These are phyloP conservation scores for Candida dajiaensis DNA, from an alignment of 805 yeast species.

Conservation along the genomic window DNA sequence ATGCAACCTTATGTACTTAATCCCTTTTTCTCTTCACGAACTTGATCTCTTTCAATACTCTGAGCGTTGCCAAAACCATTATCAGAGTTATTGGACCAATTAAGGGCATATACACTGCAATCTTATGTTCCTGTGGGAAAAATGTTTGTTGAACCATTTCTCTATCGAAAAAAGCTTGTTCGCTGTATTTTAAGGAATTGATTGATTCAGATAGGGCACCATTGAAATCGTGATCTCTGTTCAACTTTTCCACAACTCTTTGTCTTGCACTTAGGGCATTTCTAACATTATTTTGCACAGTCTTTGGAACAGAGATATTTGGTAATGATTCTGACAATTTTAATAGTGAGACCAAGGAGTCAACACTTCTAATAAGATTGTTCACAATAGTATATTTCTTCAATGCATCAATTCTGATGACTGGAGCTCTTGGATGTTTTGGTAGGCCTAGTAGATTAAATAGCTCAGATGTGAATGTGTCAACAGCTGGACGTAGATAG, in stretches of 20 bases:
- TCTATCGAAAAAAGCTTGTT: conserved; percentile 82
- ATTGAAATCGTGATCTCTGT: conserved; percentile 29
- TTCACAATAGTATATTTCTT: conserved; percentile 52
- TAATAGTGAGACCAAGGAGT: conserved; percentile 67
- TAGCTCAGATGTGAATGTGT: conserved; percentile 68
- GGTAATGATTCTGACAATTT: conserved; percentile 64
- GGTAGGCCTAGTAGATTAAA: conserved; percentile 71
- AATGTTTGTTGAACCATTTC: conserved; percentile 94
- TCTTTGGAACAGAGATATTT: conserved; percentile 77
- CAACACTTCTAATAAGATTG: conserved; percentile 56
- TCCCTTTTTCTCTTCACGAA: conserved; percentile 12
- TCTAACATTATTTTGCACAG: conserved; percentile 54
- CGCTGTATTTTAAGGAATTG: conserved; percentile 28
- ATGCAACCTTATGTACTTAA: conserved; percentile 5
- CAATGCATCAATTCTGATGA: conserved; percentile 58
- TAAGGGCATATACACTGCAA: conserved; percentile 89
- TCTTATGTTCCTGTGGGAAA: conserved; percentile 92
- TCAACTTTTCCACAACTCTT: conserved; percentile 24
- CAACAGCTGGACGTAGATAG: conserved; percentile 53
- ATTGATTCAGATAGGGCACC: conserved; percentile 57
- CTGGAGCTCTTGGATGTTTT: conserved; percentile 47
- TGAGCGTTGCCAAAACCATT: conserved; percentile 42
- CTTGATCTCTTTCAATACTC: conserved; percentile 35
- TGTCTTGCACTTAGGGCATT: conserved; percentile 39
- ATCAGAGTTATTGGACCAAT: conserved; percentile 82